Evolutionary conservation across 2,329 filamentous ascomycete genomes (phyloP).

Genomic region (Aspergillus hortae): DNA sequence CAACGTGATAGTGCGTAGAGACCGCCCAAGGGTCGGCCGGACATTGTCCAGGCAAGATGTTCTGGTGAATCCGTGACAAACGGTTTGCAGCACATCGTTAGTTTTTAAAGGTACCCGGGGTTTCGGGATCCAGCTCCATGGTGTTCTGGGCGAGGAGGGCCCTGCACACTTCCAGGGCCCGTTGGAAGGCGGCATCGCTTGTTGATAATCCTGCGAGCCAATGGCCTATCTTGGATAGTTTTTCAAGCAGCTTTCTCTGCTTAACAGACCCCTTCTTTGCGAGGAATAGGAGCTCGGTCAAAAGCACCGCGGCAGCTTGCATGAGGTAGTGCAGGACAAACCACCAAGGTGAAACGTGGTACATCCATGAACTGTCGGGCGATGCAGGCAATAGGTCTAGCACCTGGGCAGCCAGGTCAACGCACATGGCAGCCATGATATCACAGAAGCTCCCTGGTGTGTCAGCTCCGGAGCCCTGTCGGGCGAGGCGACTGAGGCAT

Average conservation of each 20-base stretch:
- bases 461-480: conserved; percentile 23
- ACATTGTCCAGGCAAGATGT: neutral
- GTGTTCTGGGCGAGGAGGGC: conserved; percentile 23
- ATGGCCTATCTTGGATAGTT: conserved; percentile 30
- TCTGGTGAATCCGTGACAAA: neutral
- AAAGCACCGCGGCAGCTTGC: conserved; percentile 36
- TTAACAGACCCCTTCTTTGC: conserved; percentile 28
- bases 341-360: conserved; percentile 38
- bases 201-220: conserved; percentile 37
- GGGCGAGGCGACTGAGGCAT: conserved; percentile 38
- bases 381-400: conserved; percentile 35
- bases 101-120: neutral
- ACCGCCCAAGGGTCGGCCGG: neutral
- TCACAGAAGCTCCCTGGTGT: conserved; percentile 29
- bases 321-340: conserved; percentile 40
- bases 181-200: conserved; percentile 30
- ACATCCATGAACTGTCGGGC: conserved; percentile 28
- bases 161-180: conserved; percentile 32
- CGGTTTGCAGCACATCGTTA: conserved; percentile 1
- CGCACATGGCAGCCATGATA: conserved; percentile 32
- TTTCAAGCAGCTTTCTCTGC: conserved; percentile 22
- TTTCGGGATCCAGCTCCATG: conserved; percentile 7
- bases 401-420: conserved; percentile 33
- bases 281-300: conserved; percentile 34
- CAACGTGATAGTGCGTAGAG: too few species aligned